A percentile compares a stretch with the other conserved stretches of the same genome.
These are phyloP conservation scores for Prunus padus DNA, from an alignment of 306 rosid genomes.

Conservation along the genomic window DNA sequence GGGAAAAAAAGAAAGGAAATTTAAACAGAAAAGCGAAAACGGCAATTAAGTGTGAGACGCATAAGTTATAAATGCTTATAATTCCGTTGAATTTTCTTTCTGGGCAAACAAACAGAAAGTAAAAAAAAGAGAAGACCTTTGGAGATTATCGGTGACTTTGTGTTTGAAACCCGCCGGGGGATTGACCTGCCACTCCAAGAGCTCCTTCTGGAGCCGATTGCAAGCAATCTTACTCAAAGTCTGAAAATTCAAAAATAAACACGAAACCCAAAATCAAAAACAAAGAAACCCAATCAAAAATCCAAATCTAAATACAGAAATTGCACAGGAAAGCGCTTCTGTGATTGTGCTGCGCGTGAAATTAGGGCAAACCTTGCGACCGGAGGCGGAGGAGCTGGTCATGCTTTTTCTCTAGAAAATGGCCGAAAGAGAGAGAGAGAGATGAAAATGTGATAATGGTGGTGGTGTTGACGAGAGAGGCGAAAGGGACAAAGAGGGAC, in stretches of 20 bases:
- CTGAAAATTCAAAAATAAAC: slow-evolving; percentile 31
- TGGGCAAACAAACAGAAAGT: neutral
- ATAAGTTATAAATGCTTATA: neutral
- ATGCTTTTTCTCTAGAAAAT: slow-evolving; percentile 40
- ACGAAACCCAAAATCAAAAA: slow-evolving; percentile 12
- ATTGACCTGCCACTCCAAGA: slow-evolving; percentile 97
- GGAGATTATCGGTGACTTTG: slow-evolving; percentile 95
- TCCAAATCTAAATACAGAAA: neutral
- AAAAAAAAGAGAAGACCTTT: slow-evolving; percentile 49
- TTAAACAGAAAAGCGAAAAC: slow-evolving; percentile 4
- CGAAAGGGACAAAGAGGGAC: slow-evolving; percentile 33
- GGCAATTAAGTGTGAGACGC: slow-evolving; percentile 2
- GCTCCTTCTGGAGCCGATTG: slow-evolving; percentile 99
- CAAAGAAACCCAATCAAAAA: neutral
- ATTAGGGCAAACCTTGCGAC: slow-evolving; percentile 74
- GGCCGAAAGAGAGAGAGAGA: slow-evolving; percentile 21
- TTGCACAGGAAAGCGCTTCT: neutral
- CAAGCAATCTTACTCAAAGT: slow-evolving; percentile 95
- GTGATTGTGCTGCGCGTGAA: neutral
- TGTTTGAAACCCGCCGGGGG: slow-evolving; percentile 94
- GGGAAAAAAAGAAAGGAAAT: neutral
- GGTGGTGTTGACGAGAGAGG: slow-evolving; percentile 43
- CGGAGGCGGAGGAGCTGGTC: slow-evolving; percentile 89
- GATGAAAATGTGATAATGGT: slow-evolving; percentile 1
- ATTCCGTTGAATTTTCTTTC: neutral